Base-by-base conservation (phyloP, 2,329 filamentous ascomycete genomes). In the Pseudopyrenochaeta lycopersici region DNA sequence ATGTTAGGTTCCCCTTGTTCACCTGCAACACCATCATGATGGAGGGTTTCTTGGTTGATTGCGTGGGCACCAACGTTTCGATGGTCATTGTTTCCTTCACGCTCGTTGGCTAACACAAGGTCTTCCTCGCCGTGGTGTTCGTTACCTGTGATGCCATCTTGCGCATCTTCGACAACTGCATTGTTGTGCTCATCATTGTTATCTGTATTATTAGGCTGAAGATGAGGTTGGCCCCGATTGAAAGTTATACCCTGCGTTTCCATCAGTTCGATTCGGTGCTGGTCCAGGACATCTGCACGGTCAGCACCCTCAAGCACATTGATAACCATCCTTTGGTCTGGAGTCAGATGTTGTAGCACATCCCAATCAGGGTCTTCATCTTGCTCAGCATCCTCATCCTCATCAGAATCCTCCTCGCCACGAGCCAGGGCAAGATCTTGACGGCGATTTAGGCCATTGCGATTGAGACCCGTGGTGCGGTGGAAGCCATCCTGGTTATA, bases 401-500 rank as follows among this genome's bases (percentile, higher is more conserved):
- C 54, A 10, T 38, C 17, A 0, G 53, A 50, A 10, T 56, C 54
- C 4, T 4, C 23, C 23, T 46, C 51, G 9, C 31, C 49, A 15
- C 36, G 41, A 15, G 35, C 46, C 11, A 42, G 47, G 7, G 10
- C 35, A 1, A 45, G n/a, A n/a, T 62, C 53, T 50, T 69, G 46
- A 3, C 32, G 52, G 10, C 62, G 63, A 1, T 62, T 69, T 4
- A 47, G 50, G 4, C 68, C 70, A 2, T 64, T 54, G 0, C 66
- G 63, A 20, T 71, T 68, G 1, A 70, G 60, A 4, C 64, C 64
- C 0, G 66, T 72, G 18, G 62, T 58, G 4, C 60, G 56, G 20
- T 73, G 71, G 42, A 56, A 74, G 2, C 72, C 72, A 9, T 66
- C 59, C 23, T 71, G 65, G 35, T 73, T 72, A 35, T 70, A 75